These are phyloP conservation scores for Lodderomyces oxycetoniae DNA, from an alignment of 1,139 yeast species.

Conservation along the genomic window DNA sequence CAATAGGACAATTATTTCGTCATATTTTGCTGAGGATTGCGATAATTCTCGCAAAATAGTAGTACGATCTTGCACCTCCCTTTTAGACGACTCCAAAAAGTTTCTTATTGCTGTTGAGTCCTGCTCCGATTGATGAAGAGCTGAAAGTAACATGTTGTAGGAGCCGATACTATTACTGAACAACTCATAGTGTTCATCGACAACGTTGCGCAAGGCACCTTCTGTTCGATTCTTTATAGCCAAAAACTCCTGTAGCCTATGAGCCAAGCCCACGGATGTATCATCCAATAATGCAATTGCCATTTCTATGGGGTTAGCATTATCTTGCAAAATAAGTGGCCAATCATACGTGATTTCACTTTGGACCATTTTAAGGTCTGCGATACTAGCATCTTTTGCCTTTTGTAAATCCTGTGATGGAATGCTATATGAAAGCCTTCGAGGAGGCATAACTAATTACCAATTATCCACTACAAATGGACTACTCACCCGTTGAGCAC, in stretches of 20 bases:
- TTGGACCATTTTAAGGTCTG: conserved; percentile 35
- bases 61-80: conserved; percentile 50
- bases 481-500: no score
- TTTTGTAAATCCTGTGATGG: conserved; percentile 8
- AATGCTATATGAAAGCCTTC: conserved; percentile 13
- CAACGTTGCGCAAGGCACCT: conserved; percentile 59
- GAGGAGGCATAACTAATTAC: conserved; percentile 8
- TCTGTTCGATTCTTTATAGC: conserved; percentile 53
- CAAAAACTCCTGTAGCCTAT: conserved; percentile 56
- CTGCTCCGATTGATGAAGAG: conserved; percentile 54
- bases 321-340: conserved; percentile 35
- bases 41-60: conserved; percentile 62
- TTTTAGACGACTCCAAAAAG: conserved; percentile 48
- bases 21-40: conserved; percentile 55
- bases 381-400: conserved; percentile 26
- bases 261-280: conserved; percentile 84
- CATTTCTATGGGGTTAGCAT: conserved; percentile 75
- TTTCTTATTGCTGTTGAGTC: conserved; percentile 48
- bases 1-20: conserved; percentile 66
- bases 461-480: no score
- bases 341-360: conserved; percentile 41
- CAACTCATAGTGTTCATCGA: conserved; percentile 77
- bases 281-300: conserved; percentile 79
- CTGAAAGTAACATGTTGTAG: conserved; percentile 56
- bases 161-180: conserved; percentile 82